Percentiles rank a stretch among this genome's conserved stretches.
phyloP scores from a whole-genome alignment of 1,139 yeast species.

The Lodderomyces beijingensis region DNA sequence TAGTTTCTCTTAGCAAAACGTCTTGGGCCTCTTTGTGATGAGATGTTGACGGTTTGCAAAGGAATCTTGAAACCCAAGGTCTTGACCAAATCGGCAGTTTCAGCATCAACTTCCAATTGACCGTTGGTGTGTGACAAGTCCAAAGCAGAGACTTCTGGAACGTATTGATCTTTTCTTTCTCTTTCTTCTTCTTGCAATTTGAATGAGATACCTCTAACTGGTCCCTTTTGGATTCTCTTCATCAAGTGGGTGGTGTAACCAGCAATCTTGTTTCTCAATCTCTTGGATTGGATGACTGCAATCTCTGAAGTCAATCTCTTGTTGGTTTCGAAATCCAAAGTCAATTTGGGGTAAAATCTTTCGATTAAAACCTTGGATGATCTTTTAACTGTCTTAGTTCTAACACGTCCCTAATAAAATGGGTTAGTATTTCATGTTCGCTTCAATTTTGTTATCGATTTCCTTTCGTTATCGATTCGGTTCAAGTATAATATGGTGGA shows the following conservation, averaged over 20 bases:
- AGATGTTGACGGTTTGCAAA: conserved; percentile 83
- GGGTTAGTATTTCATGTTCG: conserved; percentile 24
- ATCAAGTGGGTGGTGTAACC: conserved; percentile 99
- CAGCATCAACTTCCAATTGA: conserved; percentile 96
- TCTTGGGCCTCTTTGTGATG: conserved; percentile 91
- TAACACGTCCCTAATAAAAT: conserved; percentile 79
- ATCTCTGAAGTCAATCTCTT: conserved; percentile 98
- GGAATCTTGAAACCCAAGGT: conserved; percentile 96
- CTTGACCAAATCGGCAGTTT: conserved; percentile 96
- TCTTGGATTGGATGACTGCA: conserved; percentile 98
- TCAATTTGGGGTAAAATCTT: conserved; percentile 99
- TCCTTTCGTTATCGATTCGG: no score
- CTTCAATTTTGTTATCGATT: neutral
- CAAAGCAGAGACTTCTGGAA: conserved; percentile 99
- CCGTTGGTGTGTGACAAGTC: conserved; percentile 96
- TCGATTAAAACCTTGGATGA: conserved; percentile 99
- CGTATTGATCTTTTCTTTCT: conserved; percentile 99
- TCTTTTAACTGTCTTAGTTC: conserved; percentile 99
- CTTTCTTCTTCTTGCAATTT: conserved; percentile 99
- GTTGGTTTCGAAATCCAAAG: conserved; percentile 99
- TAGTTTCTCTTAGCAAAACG: conserved; percentile 95
- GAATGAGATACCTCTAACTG: conserved; percentile 99
- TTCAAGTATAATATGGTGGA: no score
- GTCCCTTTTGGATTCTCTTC: conserved; percentile 99
- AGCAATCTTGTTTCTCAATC: conserved; percentile 99